Base-by-base conservation (phyloP, 495 filamentous ascomycete species). In the Penicillium robsamsonii region DNA sequence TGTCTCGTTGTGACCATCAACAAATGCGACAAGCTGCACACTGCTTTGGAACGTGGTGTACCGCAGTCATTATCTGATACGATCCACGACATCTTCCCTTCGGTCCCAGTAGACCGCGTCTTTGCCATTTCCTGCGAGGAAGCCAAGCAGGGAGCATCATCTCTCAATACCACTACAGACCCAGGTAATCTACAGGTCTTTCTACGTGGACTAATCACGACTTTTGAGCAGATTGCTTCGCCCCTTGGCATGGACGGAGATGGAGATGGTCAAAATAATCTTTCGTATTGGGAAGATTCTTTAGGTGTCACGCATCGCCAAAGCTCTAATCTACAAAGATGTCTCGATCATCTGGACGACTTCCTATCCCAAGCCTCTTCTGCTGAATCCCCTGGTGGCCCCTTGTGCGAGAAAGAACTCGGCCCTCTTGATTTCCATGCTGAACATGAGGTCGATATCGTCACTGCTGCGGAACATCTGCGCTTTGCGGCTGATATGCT, bases 261-360 rank as follows among this genome's bases (percentile, higher is more conserved):
- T 41, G 58, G 65, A 35, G 62, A 75, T 57, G 67, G 66, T 41
- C 59, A 68, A 56, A 68, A 70, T 57, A 77, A 83, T 60, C 60
- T 66, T 33, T 82, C 79, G n/a, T 75, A 81, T 56, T 86, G 88
- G 80, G 83, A 92, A 72, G 89, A 96, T 58, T 89, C 93, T 10
- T 81, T 96, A 11, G 91, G 92, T 20, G 92, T 96, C 24, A 94
- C 90, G 3, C 90, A 92, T 72, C 86, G 94, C 50, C 94, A 97
- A 73, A 83, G 88, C 38, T 80, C 89, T 57, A 85, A 97, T 50
- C 79, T 99, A 35, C 76, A 86, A 51, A 77, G 81, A 58, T 96
- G 93, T 60, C 68, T 84, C 17, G 64, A 70, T 24, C 82, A 89
- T 61, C 79, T 97, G 0, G 79, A 87, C 30, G 78, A 78, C 27